Conservation (phyloP, 1,284 basidiomycete species). For the Irpex sp. region DNA sequence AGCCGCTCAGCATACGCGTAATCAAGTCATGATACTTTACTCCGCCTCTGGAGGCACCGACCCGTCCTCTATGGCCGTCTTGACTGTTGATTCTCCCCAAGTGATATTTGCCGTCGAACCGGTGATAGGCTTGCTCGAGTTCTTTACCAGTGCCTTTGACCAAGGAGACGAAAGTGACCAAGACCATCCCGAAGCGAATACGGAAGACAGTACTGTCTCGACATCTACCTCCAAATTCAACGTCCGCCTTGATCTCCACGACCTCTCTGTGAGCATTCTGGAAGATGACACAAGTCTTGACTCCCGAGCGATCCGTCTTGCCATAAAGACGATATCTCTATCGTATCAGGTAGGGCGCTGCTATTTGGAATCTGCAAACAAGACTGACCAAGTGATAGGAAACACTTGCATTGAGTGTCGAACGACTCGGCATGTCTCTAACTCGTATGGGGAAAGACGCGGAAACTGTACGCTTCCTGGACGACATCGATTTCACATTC, state of each 20-base stretch:
- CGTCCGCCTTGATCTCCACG: conserved; percentile 89
- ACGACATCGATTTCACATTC: conserved; percentile 88
- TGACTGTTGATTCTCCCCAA: conserved; percentile 92
- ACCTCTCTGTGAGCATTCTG: conserved; percentile 87
- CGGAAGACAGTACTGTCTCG: conserved; percentile 15
- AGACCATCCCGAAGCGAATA: conserved; percentile 21
- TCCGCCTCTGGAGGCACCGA: conserved; percentile 65
- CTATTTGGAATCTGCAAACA: background rate
- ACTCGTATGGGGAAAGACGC: conserved; percentile 82
- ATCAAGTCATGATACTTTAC: conserved; percentile 95
- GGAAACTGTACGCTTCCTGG: conserved; percentile 89
- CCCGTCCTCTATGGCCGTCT: conserved; percentile 66
- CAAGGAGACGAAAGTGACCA: conserved; percentile 9
- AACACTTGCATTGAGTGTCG: conserved; percentile 80
- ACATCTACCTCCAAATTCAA: conserved; percentile 36
- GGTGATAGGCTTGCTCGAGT: conserved; percentile 84
- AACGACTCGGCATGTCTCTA: conserved; percentile 91
- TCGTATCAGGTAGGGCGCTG: conserved; percentile 75
- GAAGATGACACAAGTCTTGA: conserved; percentile 81
- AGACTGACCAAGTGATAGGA: conserved; percentile 41
- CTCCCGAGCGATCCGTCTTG: conserved; percentile 86
- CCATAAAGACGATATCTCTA: conserved; percentile 83
- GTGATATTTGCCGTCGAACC: conserved; percentile 95
- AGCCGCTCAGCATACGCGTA: conserved; percentile 82
- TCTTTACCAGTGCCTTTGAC: conserved; percentile 71